Base-by-base conservation (phyloP, 2,329 filamentous ascomycete genomes). In the Beauveria brongniartii region DNA sequence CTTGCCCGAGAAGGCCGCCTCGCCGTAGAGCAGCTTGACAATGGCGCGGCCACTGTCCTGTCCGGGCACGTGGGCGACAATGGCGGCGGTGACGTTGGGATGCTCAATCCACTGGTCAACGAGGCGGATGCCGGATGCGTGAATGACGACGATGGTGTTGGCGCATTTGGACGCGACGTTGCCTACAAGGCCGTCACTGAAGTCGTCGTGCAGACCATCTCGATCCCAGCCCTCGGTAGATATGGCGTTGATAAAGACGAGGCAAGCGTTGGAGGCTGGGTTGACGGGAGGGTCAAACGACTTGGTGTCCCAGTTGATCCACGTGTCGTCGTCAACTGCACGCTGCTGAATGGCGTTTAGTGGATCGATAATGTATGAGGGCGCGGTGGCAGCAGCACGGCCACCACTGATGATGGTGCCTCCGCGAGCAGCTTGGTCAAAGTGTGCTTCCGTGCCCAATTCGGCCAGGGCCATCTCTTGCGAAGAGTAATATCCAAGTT, bases 241-340 rank as follows among this genome's bases (percentile, higher is more conserved):
- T 70, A 92, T 90, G 40, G 80, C 83, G 69, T 89, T 96, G 61
- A 86, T 88, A 71, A 96, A 96, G 1, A 94, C 91, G 46, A 97
- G 69, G 88, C 96, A 55, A 53, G 90, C 84, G 3, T 87, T 80
- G 1, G 69, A 68, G 3, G 74, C 73, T 2, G 66, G 68, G n/a
- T 76, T 75, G 16, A 77, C 73, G 3, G 67, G 67, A 0, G 71
- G 71, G 7, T 72, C 61, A 18, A 65, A 65, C 1, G 71, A 74
- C 4, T 69, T 65, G 1, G 74, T 65, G 43, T 76, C 80, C 75
- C 64, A 88, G 71, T 61, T 82, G 0, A 89, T 72, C 63, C 80
- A 79, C 0, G 82, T 83, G n/a, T 76, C 77, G 62, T 87, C 83
- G 3, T 74, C 69, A 16, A 73, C 73, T 0, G 81, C 81, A 40